phyloP scores from a whole-genome alignment of 495 filamentous ascomycete species.

The Talaromyces proteolyticus region DNA sequence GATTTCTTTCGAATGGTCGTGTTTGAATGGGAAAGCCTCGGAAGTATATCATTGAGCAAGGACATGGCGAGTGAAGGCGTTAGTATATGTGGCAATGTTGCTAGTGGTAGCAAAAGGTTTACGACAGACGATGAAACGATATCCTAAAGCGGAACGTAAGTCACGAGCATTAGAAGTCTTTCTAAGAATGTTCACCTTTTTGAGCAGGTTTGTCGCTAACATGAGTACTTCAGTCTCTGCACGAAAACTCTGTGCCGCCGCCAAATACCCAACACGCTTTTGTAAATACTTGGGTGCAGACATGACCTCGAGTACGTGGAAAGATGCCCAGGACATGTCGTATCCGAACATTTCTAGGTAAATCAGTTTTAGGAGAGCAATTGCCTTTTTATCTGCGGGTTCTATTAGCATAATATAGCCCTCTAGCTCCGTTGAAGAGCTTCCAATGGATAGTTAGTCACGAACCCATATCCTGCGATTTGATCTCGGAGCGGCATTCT shows the following conservation, averaged over 20 bases:
- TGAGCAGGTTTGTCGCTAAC: constrained; percentile 93
- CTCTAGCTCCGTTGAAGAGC: not conserved
- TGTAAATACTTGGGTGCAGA: constrained; percentile 88
- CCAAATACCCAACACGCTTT: constrained; percentile 94
- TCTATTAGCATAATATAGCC: not conserved
- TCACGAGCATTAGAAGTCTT: not conserved
- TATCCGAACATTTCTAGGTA: constrained; percentile 99
- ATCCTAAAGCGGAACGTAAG: constrained; percentile 49
- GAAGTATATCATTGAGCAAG: constrained; percentile 75
- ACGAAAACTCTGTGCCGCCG: constrained; percentile 91
- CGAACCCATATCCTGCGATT: constrained; percentile 83
- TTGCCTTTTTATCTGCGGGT: constrained; percentile 84
- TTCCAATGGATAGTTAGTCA: not conserved
- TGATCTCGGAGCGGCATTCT: constrained; percentile 91
- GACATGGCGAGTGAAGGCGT: constrained; percentile 87
- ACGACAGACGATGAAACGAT: constrained; percentile 66
- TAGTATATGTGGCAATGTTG: constrained; percentile 84
- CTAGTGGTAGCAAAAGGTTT: constrained; percentile 77
- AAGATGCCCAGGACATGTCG: constrained; percentile 99
- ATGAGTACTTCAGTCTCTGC: constrained; percentile 95
- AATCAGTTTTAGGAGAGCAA: constrained; percentile 86
- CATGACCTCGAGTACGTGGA: constrained; percentile 98
- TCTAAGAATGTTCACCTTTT: constrained; percentile 62
- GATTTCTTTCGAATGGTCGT: constrained; percentile 88
- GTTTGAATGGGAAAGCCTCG: constrained; percentile 79